These are phyloP conservation scores for Ophiostoma himal-ulmi DNA, from an alignment of 2,329 filamentous ascomycete species.

Conservation along the genomic window DNA sequence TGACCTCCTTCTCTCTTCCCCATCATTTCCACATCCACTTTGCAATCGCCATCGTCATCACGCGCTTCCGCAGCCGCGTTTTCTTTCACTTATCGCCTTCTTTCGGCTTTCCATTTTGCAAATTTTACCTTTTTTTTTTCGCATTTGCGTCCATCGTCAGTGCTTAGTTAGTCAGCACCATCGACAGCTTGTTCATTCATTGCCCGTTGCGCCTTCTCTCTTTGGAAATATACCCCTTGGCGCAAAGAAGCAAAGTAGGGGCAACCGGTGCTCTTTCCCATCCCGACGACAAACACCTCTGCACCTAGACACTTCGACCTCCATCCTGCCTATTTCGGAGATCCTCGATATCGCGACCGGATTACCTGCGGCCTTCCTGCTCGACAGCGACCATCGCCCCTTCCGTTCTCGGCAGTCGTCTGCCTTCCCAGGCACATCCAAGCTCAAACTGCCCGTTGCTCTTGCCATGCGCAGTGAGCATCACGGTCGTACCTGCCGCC, in stretches of 20 bases:
- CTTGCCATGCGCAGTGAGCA: constrained; percentile 30
- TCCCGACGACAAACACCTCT: background rate
- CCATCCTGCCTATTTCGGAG: background rate
- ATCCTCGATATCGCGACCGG: background rate
- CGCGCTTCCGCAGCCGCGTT: constrained; percentile 9
- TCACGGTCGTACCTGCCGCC: constrained; percentile 28
- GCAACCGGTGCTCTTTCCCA: constrained; percentile 13
- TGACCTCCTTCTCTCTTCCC: constrained; percentile 11
- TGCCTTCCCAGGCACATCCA: background rate
- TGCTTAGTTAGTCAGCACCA: constrained; percentile 4
- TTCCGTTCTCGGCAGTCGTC: constrained; percentile 14
- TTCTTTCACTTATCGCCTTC: background rate
- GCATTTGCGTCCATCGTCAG: background rate
- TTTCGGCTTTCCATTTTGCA: background rate
- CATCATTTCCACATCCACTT: constrained; percentile 15
- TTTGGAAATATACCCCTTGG: background rate
- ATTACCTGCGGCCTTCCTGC: background rate
- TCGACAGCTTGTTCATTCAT: background rate
- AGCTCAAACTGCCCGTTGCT: constrained; percentile 13
- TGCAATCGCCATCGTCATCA: constrained; percentile 10
- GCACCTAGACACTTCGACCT: background rate
- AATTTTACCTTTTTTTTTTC: background rate
- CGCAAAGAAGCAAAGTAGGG: background rate
- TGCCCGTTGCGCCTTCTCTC: background rate
- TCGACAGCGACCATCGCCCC: constrained; percentile 3